Evolutionary conservation across 208 protist species (phyloP).

Genomic region (Leishmania arabica): DNA sequence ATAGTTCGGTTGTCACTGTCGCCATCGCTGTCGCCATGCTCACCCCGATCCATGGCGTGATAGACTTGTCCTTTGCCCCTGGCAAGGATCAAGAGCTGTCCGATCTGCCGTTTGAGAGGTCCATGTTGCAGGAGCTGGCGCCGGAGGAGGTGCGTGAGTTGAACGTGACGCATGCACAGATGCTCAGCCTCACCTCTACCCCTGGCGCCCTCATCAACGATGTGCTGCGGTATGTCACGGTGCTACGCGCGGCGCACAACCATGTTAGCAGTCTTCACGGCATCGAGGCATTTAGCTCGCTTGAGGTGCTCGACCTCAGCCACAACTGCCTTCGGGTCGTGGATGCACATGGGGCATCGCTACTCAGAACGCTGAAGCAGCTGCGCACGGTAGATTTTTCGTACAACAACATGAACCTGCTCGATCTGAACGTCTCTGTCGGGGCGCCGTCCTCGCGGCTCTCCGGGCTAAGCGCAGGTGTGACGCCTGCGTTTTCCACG

Average conservation of each 20-base stretch:
- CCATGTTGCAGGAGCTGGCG: constrained; percentile 1
- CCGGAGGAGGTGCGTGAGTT: constrained; percentile 30
- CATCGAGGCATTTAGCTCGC: constrained; percentile 55
- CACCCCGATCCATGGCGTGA: constrained; percentile 1
- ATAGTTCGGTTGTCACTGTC: not conserved
- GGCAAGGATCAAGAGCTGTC: constrained; percentile 30
- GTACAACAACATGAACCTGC: constrained; percentile 57
- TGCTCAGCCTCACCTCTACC: constrained; percentile 37
- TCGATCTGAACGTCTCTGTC: constrained; percentile 48
- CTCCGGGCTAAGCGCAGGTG: not conserved
- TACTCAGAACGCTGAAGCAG: constrained; percentile 50
- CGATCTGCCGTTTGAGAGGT: constrained; percentile 27
- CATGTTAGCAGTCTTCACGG: constrained; percentile 55
- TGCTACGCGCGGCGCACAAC: constrained; percentile 73
- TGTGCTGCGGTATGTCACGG: constrained; percentile 52
- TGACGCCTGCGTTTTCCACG: not conserved
- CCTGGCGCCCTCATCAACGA: constrained; percentile 31
- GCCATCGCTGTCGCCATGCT: not conserved
- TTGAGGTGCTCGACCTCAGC: constrained; percentile 80
- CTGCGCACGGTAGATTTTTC: constrained; percentile 68
- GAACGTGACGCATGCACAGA: constrained; percentile 26
- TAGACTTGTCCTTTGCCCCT: constrained; percentile 35
- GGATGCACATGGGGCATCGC: constrained; percentile 50
- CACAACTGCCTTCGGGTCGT: constrained; percentile 72
- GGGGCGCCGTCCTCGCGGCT: constrained; percentile 20